Conservation (phyloP, 1,139 yeast species). For the Nakaseomyces kungkrabaensis region DNA sequence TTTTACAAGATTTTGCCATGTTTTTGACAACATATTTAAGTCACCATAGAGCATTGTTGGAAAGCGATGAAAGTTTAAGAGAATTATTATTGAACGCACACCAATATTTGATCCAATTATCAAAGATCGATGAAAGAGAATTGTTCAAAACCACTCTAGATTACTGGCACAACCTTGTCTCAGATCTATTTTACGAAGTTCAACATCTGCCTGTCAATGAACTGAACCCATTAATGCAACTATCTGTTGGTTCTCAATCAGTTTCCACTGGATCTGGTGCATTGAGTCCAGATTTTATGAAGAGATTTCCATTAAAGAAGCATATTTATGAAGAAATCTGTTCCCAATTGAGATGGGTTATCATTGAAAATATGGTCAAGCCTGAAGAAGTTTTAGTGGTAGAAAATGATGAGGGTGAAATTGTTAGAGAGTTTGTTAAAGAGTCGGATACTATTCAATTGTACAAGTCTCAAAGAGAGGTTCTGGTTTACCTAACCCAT, state of each 20-base stretch:
- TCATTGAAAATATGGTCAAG: conserved; percentile 94
- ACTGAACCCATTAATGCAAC: conserved; percentile 64
- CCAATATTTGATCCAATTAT: conserved; percentile 70
- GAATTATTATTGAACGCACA: conserved; percentile 64
- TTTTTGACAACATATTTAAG: conserved; percentile 77
- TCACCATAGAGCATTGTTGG: conserved; percentile 68
- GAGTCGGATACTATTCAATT: conserved; percentile 95
- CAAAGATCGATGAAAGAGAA: conserved; percentile 91
- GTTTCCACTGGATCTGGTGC: conserved; percentile 64
- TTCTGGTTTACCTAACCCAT: conserved; percentile 87
- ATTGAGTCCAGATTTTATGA: conserved; percentile 69
- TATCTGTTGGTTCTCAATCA: conserved; percentile 45
- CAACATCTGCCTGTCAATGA: conserved; percentile 59
- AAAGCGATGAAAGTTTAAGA: conserved; percentile 47
- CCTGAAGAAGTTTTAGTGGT: conserved; percentile 96
- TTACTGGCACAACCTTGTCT: conserved; percentile 82
- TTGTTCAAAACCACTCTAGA: conserved; percentile 90
- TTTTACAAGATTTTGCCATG: conserved; percentile 91
- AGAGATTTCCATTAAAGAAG: conserved; percentile 72
- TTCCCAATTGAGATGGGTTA: conserved; percentile 75
- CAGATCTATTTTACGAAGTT: conserved; percentile 73
- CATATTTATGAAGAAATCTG: conserved; percentile 69
- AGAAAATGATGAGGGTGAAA: conserved; percentile 98
- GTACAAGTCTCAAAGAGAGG: conserved; percentile 93
- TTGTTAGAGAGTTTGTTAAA: conserved; percentile 92